Evolutionary conservation across 2,329 filamentous ascomycete genomes (phyloP), one percentile per base, ranked within the genome.

Genomic region (Phialophora macrospora): DNA sequence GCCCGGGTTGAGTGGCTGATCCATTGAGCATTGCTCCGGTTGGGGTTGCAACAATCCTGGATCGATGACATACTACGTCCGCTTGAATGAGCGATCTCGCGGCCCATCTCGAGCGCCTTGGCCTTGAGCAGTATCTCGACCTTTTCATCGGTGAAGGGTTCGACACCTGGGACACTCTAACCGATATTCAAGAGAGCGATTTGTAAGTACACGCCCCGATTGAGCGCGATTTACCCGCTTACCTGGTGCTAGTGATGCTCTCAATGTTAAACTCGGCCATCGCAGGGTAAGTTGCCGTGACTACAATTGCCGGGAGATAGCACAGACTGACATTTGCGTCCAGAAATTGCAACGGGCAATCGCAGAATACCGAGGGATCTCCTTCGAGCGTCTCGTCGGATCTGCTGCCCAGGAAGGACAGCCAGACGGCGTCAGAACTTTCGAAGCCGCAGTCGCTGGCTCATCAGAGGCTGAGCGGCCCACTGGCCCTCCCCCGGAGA

Each of bases 291-390:
- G 87, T 74, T n/a, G 14, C 44, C 63, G 61, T 61, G 56, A 26
- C 30, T 49, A 14, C 11, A 12, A 0, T 22, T 63, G 24, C 14
- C 28, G 17, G 17, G 34, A 24, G 34, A 14, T 51, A 26, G 38
- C 54, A 56, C 24, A 49, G 14, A 60, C 66, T 67, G 55, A 68
- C 62, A 46, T 32, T n/a, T 51, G 44, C 5, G 17, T 38, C 52
- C 70, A 92, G 89, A 92, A 92, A 84, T 82, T 95, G n/a, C 91
- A 95, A 79, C 83, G 91, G 68, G 89, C 89, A 58, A 94, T 95
- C 74, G 90, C 90, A 66, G 90, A 92, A 72, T 87, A 86, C 22
- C 83, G 90, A 75, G 88, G 90, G 22, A 77, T 89, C 63, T 82
- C 84, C 17, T 82, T 85, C 3, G 83, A 84, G 44, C 67, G 73